Conservation (phyloP, 163 green algal species). For the Volvox carteri region DNA sequence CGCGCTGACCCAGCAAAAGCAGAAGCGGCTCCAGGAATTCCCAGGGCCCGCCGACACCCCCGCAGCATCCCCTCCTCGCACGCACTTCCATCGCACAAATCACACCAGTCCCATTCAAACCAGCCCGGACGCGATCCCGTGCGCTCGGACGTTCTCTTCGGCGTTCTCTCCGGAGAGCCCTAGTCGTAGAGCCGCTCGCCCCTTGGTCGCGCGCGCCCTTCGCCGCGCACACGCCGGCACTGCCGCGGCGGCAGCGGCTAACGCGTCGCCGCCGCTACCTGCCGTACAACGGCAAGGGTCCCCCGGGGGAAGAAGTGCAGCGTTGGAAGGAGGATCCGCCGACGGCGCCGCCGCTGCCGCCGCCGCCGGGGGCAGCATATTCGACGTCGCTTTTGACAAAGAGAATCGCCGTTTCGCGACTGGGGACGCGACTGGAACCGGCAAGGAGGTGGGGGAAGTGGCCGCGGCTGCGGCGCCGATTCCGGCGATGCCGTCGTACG, state of each 20-base stretch:
- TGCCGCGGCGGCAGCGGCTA: not conserved
- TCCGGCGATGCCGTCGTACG: not conserved
- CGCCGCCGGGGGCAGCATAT: not conserved
- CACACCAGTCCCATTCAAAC: not conserved
- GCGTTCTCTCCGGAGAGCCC: slow-evolving; percentile 37
- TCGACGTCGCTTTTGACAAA: not conserved
- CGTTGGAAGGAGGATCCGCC: not conserved
- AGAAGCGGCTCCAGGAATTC: not conserved
- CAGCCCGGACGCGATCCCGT: not conserved
- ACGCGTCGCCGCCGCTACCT: not conserved
- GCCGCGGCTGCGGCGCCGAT: not conserved
- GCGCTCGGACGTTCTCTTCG: not conserved
- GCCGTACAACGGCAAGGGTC: not conserved
- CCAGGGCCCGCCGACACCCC: not conserved
- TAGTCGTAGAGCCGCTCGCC: slow-evolving; percentile 25
- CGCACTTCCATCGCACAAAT: no score
- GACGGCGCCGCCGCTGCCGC: not conserved
- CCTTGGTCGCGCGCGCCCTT: slow-evolving; percentile 22
- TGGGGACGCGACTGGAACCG: no score
- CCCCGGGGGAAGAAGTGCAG: not conserved
- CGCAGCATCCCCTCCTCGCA: no score
- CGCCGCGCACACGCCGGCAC: not conserved
- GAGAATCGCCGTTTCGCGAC: not conserved
- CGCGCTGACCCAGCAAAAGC: not conserved
- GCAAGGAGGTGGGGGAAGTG: no score